These are phyloP conservation scores for Yamadazyma paraphyllophila DNA, from an alignment of 805 yeast species.

Conservation along the genomic window DNA sequence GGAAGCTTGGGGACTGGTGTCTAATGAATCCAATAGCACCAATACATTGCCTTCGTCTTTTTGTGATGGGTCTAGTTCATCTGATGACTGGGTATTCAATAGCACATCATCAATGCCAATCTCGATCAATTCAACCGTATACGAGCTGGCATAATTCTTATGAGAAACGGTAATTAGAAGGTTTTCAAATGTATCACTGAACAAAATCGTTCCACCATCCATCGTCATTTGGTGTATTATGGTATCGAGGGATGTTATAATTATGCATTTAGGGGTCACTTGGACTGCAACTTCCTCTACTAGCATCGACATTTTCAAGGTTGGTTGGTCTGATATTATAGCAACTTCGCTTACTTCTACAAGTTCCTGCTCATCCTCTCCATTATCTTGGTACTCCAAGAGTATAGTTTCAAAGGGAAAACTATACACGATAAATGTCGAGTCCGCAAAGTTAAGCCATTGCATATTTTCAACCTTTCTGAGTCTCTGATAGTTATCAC, in stretches of 20 bases:
- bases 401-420: conserved; percentile 38
- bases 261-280: conserved; percentile 18
- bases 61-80: too few relatives aligned
- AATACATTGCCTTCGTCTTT: not conserved
- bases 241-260: conserved; percentile 10
- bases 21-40: not conserved
- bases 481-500: conserved; percentile 27
- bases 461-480: conserved; percentile 27
- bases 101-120: not conserved
- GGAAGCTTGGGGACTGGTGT: conserved; percentile 14
- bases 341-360: conserved; percentile 24
- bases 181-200: conserved; percentile 1
- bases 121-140: conserved; percentile 1
- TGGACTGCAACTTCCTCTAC: conserved; percentile 22
- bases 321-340: conserved; percentile 15
- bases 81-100: not conserved
- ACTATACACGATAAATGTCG: conserved; percentile 30
- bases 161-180: not conserved
- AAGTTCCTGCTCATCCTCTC: conserved; percentile 18
- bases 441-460: conserved; percentile 17
- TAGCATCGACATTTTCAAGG: conserved; percentile 17
- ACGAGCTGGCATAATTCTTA: not conserved
- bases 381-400: conserved; percentile 24
- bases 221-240: not conserved
- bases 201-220: conserved; percentile 1